phyloP scores from a whole-genome alignment of 352 stramenopile genomes.

The Phytopythium sindhum region DNA sequence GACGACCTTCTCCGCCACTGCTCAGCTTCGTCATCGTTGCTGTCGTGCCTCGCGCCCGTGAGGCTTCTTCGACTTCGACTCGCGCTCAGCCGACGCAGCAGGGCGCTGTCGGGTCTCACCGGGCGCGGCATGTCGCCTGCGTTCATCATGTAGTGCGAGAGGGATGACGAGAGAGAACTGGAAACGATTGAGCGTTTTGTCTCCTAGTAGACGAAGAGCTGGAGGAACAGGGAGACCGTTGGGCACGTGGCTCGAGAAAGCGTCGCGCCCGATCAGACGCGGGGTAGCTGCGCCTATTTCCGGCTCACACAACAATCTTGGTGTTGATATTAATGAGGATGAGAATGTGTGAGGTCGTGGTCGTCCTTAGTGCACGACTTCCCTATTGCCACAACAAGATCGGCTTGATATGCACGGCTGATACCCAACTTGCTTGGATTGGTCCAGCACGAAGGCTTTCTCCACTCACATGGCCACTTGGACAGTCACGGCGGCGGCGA shows the following conservation, averaged over 20 bases:
- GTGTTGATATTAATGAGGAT: background rate
- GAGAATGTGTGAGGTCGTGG: too few relatives aligned
- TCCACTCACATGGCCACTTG: background rate
- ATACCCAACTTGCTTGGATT: background rate
- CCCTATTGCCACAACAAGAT: too few relatives aligned
- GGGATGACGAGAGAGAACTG: background rate
- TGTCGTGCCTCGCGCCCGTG: background rate
- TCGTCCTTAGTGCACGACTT: too few relatives aligned
- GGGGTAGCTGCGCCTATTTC: background rate
- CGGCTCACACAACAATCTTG: background rate
- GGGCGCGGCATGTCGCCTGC: background rate
- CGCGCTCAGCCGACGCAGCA: background rate
- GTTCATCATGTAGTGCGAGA: background rate
- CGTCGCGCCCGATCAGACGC: background rate
- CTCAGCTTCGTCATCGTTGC: background rate
- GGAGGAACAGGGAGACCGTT: background rate
- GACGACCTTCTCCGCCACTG: background rate
- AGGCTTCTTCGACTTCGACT: constrained; percentile 3
- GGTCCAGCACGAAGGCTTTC: background rate
- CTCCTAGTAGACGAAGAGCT: background rate
- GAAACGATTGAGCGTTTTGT: background rate
- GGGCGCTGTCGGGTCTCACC: background rate
- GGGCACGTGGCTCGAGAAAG: background rate
- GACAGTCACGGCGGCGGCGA: background rate
- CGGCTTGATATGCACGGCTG: background rate